Conservation (phyloP, 2,329 filamentous ascomycete genomes). For the Myriangium duriaei region DNA sequence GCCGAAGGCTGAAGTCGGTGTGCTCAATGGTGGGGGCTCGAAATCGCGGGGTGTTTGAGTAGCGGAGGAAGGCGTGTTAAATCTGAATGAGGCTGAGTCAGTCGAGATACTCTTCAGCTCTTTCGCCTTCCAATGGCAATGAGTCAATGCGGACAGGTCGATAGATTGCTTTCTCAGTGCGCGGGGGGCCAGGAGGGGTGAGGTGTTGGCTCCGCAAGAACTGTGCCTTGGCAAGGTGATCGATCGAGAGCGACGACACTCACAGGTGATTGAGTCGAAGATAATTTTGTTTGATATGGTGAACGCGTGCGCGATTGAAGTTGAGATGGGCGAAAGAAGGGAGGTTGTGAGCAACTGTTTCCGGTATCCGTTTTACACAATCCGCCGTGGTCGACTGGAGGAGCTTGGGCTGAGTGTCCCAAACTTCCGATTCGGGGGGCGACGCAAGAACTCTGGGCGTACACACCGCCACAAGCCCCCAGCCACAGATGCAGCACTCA, state of each 20-base stretch:
- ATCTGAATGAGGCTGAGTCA: not conserved
- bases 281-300: too few relatives aligned
- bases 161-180: not conserved
- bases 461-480: not conserved
- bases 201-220: not conserved
- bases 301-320: too few relatives aligned
- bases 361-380: not conserved
- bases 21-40: not conserved
- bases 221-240: too few relatives aligned
- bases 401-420: too few relatives aligned
- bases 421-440: too few relatives aligned
- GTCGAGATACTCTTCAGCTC: not conserved
- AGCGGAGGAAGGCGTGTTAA: not conserved
- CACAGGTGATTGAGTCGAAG: too few relatives aligned
- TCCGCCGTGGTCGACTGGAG: not conserved
- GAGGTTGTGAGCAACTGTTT: not conserved
- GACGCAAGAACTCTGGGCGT: not conserved
- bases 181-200: not conserved
- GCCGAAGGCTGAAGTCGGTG: not conserved
- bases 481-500: not conserved
- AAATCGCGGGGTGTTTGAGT: not conserved
- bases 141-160: not conserved
- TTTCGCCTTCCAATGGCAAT: not conserved
- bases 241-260: too few relatives aligned
- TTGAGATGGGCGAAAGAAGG: not conserved